phyloP scores from a whole-genome alignment of 2,329 filamentous ascomycete genomes.

The Aspergillus sp. region DNA sequence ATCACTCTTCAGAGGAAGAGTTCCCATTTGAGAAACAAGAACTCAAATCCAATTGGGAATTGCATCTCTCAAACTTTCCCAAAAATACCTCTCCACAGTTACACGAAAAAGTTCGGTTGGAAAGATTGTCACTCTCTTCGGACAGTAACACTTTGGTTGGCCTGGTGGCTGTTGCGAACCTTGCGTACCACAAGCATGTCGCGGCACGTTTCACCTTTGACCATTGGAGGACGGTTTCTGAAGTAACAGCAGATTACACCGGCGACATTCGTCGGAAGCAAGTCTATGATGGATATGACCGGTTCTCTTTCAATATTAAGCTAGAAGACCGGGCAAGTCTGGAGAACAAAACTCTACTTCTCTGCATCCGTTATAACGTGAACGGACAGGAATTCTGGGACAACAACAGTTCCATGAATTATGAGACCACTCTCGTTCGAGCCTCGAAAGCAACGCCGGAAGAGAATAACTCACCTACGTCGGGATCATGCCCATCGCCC shows the following conservation, averaged over 20 bases:
- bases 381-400: conserved; percentile 88
- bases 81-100: conserved; percentile 55
- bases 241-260: conserved; percentile 81
- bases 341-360: conserved; percentile 83
- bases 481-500: conserved; percentile 47
- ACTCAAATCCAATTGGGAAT: conserved; percentile 73
- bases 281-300: conserved; percentile 60
- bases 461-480: conserved; percentile 40
- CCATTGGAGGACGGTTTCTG: conserved; percentile 97
- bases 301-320: conserved; percentile 92
- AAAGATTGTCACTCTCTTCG: conserved; percentile 75
- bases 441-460: conserved; percentile 55
- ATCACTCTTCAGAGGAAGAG: conserved; percentile 76
- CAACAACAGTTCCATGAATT: conserved; percentile 80
- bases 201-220: conserved; percentile 93
- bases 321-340: conserved; percentile 84
- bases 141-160: conserved; percentile 85
- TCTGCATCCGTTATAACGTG: conserved; percentile 83
- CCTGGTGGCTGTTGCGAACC: conserved; percentile 73
- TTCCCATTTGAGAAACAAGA: conserved; percentile 65
- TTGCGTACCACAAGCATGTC: conserved; percentile 81
- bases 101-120: conserved; percentile 61
- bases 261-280: conserved; percentile 65
- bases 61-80: conserved; percentile 77
- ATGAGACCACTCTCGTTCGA: conserved; percentile 87